Evolutionary conservation across 148 eudicot genomes (phyloP), one percentile per base, ranked within the genome.

Genomic region (Limonium bicolor): DNA sequence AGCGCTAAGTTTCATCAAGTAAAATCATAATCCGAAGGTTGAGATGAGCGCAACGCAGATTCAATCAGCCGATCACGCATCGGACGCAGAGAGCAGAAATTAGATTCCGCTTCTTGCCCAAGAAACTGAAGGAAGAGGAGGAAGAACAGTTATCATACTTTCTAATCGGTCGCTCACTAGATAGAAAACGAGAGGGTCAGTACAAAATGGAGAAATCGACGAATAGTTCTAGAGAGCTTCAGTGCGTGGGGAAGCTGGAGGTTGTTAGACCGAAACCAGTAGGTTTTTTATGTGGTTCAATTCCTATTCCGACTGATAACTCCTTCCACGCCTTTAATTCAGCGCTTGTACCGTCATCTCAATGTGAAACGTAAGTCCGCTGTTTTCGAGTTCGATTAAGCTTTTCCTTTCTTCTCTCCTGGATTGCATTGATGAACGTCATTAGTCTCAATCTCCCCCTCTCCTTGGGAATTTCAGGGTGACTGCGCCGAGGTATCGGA

Each of bases 241-340:
- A 73, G 53, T 87, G 94, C 56, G 78, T 87, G 3, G 90, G 96
- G 7, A 59, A 54, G 19, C 56, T 87, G 52, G 83, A 87, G 59
- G 72, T 87, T 28, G 82, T 54, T 3, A 58, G 66, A 36, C 86
- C 96, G 3, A 76, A 76, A 65, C 78, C 90, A n/a, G 74, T 72
- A 2, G 82, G 90, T 20, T 82, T 83, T 52, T 80, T 87, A 13
- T 82, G 94, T 46, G 96, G 94, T 16, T 83, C 94, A 2, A 79
- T 87, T 30, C 94, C 90, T n/a, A 80, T 82, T 27, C 69, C 93
- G 20, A 79, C 94, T 20, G 90, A 76, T 54, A 63, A 78, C 22
- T 62, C 96, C 26, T 74, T 74, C 47, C 68, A 49, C 21, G 56
- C 61, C 28, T 72, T 82, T 58, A 55, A 60, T 32, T 73, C 83